Conservation (phyloP, 495 filamentous ascomycete species). For the Cetradonia linearis region DNA sequence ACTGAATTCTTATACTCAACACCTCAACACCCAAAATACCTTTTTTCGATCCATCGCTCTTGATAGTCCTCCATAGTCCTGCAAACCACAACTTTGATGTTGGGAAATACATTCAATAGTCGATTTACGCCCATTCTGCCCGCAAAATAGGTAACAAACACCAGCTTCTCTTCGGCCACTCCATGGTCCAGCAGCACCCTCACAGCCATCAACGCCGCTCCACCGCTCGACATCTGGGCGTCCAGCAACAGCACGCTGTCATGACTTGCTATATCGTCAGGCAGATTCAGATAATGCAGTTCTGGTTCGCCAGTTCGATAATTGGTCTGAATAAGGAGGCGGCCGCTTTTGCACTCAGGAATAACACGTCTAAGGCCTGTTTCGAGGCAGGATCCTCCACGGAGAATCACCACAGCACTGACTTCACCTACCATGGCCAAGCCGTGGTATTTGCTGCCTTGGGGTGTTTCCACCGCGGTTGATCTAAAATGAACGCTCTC, state of each 20-base stretch:
- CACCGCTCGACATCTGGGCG: constrained; percentile 87
- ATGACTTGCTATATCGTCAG: constrained; percentile 57
- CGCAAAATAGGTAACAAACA: constrained; percentile 79
- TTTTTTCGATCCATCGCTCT: constrained; percentile 71
- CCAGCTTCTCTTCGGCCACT: constrained; percentile 72
- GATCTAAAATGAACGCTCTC: constrained; percentile 58
- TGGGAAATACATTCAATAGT: constrained; percentile 76
- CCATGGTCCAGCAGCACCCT: constrained; percentile 89
- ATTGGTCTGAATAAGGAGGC: constrained; percentile 84
- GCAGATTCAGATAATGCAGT: constrained; percentile 75
- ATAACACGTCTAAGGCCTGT: constrained; percentile 79
- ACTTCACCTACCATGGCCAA: constrained; percentile 55
- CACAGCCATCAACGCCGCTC: constrained; percentile 92
- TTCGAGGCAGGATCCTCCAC: constrained; percentile 79
- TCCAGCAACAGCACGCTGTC: constrained; percentile 78
- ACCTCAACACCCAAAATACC: constrained; percentile 68
- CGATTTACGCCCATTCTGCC: constrained; percentile 73
- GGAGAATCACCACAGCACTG: constrained; percentile 78
- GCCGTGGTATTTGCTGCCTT: constrained; percentile 55
- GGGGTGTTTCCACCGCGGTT: constrained; percentile 55
- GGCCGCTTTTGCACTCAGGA: constrained; percentile 81
- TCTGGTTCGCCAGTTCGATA: constrained; percentile 77
- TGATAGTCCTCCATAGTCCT: constrained; percentile 66
- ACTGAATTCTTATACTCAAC: not conserved
- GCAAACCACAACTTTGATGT: constrained; percentile 71